Percentiles rank a stretch among this genome's conserved stretches.
Conservation (phyloP, 331 rosid species). For the Arachis monticola region DNA sequence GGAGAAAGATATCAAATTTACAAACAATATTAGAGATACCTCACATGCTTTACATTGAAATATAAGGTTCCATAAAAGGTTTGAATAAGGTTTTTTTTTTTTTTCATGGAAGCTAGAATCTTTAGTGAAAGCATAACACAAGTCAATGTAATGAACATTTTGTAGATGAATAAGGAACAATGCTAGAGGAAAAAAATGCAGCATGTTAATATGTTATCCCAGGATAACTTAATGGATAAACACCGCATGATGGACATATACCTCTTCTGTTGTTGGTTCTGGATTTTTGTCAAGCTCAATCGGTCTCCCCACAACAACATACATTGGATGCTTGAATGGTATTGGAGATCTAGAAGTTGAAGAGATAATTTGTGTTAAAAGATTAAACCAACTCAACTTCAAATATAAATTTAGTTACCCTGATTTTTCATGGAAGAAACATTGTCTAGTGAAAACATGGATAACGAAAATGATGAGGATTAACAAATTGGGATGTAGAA, state of each 20-base stretch:
- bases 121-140: not conserved
- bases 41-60: not conserved
- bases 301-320: slow-evolving; percentile 87
- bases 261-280: slow-evolving; percentile 75
- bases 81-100: not conserved
- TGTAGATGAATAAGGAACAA: not conserved
- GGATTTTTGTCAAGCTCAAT: slow-evolving; percentile 70
- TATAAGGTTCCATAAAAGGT: not conserved
- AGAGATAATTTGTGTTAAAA: not conserved
- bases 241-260: slow-evolving; percentile 26
- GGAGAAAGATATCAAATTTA: slow-evolving; percentile 6
- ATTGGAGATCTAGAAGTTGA: slow-evolving; percentile 64
- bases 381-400: slow-evolving; percentile 5
- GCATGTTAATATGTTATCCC: no score
- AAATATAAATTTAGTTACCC: not conserved
- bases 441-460: slow-evolving; percentile 7
- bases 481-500: slow-evolving; percentile 1
- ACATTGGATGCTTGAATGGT: slow-evolving; percentile 72
- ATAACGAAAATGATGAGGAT: slow-evolving; percentile 9
- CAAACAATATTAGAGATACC: not conserved
- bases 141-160: not conserved
- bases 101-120: not conserved
- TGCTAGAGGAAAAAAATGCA: not conserved
- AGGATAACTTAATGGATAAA: not conserved
- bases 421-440: not conserved